A percentile compares a stretch with the other conserved stretches of the same genome.
These are phyloP conservation scores for Trebouxia gelatinosa DNA, from an alignment of 163 green algal genomes.

Conservation along the genomic window DNA sequence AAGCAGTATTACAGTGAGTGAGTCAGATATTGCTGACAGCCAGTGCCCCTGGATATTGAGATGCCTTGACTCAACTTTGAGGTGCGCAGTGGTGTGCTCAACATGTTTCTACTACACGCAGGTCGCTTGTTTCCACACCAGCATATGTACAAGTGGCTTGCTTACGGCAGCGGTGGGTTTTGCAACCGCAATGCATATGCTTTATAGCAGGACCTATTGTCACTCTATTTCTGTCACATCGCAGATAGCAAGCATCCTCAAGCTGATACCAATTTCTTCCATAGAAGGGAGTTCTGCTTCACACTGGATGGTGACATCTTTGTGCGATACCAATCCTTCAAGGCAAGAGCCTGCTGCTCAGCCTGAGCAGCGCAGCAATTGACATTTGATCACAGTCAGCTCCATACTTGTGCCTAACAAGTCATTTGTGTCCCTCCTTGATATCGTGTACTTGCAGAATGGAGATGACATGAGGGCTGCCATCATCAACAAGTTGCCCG, in stretches of 20 bases:
- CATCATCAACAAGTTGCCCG: conserved; percentile 69
- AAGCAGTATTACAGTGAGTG: conserved; percentile 65
- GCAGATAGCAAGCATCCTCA: conserved; percentile 67
- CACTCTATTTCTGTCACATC: background rate
- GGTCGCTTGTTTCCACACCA: conserved; percentile 73
- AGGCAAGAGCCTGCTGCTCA: conserved; percentile 49
- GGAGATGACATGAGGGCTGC: conserved; percentile 61
- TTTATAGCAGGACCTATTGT: background rate
- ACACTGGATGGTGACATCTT: conserved; percentile 98
- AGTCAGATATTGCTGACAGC: background rate
- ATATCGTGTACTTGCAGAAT: conserved; percentile 67
- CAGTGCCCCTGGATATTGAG: background rate
- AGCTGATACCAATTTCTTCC: conserved; percentile 76
- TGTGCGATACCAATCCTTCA: conserved; percentile 96
- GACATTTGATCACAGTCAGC: too few species aligned
- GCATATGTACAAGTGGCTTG: conserved; percentile 86
- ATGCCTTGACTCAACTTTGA: background rate
- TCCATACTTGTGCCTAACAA: too few species aligned
- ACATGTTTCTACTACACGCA: conserved; percentile 25
- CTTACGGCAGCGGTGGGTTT: conserved; percentile 79
- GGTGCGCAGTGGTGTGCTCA: too few species aligned
- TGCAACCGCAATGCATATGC: background rate
- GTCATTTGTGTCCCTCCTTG: too few species aligned
- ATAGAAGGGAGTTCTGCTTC: conserved; percentile 96
- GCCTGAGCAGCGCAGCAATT: too few species aligned